Conservation (phyloP, 106 monocot genomes). For the Phalaenopsis equestris region DNA sequence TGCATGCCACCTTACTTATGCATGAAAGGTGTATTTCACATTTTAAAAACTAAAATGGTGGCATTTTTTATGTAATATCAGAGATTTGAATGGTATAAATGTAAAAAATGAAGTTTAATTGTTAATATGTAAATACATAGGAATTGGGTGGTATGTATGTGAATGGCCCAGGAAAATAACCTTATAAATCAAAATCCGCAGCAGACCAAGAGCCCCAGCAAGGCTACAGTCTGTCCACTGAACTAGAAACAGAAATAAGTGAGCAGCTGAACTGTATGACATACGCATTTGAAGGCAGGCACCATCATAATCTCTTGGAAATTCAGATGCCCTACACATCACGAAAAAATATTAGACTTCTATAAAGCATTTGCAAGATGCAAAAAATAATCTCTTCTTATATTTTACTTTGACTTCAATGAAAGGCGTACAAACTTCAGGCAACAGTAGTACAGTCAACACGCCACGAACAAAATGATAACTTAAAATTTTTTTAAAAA, state of each 20-base stretch:
- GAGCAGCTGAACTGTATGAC: conserved; percentile 56
- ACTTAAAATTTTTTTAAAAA: background rate
- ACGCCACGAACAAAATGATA: background rate
- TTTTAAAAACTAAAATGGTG: too few species aligned
- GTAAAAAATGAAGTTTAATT: too few species aligned
- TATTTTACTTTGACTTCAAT: background rate
- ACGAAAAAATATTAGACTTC: background rate
- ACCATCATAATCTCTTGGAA: conserved; percentile 60
- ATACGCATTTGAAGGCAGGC: conserved; percentile 61
- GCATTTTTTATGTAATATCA: too few species aligned
- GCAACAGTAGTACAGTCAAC: background rate
- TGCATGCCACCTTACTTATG: too few species aligned
- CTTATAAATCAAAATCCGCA: conserved; percentile 59
- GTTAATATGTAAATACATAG: too few species aligned
- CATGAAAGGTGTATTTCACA: too few species aligned
- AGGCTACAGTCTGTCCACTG: conserved; percentile 88
- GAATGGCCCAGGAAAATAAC: background rate
- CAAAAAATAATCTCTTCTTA: background rate
- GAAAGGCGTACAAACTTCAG: background rate
- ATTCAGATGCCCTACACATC: conserved; percentile 52
- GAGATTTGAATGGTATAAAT: too few species aligned
- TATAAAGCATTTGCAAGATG: background rate
- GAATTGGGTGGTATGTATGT: too few species aligned
- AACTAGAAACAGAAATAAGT: conserved; percentile 59
- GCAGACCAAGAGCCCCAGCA: conserved; percentile 75